phyloP scores from a whole-genome alignment of 768 basidiomycete genomes.

The Suillus ampliporus region DNA sequence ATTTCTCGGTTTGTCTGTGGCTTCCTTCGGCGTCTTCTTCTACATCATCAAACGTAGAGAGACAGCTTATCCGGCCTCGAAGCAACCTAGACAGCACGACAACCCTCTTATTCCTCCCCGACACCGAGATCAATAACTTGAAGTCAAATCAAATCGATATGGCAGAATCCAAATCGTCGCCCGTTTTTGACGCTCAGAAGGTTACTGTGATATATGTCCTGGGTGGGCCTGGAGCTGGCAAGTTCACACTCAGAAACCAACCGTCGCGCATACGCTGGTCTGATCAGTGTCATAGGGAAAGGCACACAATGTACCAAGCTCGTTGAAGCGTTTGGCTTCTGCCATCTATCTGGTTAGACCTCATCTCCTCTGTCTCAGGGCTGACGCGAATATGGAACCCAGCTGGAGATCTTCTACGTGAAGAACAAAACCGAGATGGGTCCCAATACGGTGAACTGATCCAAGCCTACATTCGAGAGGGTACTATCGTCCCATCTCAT shows the following conservation, averaged over 20 bases:
- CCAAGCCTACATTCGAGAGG: slow-evolving; percentile 86
- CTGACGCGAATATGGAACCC: not conserved
- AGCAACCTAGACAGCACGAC: slow-evolving; percentile 63
- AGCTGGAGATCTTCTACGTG: slow-evolving; percentile 98
- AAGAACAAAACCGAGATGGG: slow-evolving; percentile 87
- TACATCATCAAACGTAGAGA: slow-evolving; percentile 61
- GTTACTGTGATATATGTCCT: slow-evolving; percentile 94
- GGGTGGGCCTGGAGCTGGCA: slow-evolving; percentile 96
- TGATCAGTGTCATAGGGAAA: slow-evolving; percentile 64
- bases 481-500: slow-evolving; percentile 94
- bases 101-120: slow-evolving; percentile 70
- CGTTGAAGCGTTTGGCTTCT: slow-evolving; percentile 85
- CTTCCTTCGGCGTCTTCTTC: slow-evolving; percentile 64
- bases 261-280: slow-evolving; percentile 14
- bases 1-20: slow-evolving; percentile 58
- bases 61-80: slow-evolving; percentile 61
- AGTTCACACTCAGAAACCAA: slow-evolving; percentile 20
- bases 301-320: slow-evolving; percentile 92
- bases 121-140: slow-evolving; percentile 37
- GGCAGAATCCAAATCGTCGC: slow-evolving; percentile 1
- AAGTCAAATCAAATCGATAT: not conserved
- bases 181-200: slow-evolving; percentile 65
- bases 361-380: slow-evolving; percentile 4
- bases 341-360: slow-evolving; percentile 86
- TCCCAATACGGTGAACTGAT: slow-evolving; percentile 87